A percentile compares a stretch with the other conserved stretches of the same genome.
Conservation (phyloP, 116 monocot genomes). For the Posidonia oceanica region DNA sequence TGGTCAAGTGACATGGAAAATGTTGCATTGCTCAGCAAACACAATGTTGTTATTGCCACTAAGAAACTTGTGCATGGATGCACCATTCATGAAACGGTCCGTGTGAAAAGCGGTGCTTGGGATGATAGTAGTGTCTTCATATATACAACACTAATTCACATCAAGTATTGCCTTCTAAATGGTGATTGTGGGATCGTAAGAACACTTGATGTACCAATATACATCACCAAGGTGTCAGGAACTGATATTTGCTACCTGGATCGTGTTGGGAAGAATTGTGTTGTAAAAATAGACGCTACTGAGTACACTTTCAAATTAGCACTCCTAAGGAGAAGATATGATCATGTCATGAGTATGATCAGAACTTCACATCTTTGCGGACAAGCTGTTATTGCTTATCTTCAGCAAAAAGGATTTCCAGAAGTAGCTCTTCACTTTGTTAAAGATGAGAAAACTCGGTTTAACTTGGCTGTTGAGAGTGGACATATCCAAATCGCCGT, state of each 20-base stretch:
- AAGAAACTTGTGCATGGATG: slow-evolving; percentile 81
- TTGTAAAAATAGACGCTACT: slow-evolving; percentile 72
- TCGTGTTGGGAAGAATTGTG: slow-evolving; percentile 66
- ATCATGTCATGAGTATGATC: slow-evolving; percentile 96
- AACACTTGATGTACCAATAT: slow-evolving; percentile 83
- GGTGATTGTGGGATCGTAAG: slow-evolving; percentile 86
- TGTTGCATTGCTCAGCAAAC: slow-evolving; percentile 83
- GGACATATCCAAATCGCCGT: slow-evolving; percentile 68
- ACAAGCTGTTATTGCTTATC: slow-evolving; percentile 88
- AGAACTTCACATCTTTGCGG: slow-evolving; percentile 76
- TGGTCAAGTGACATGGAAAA: slow-evolving; percentile 95
- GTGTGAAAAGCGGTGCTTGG: slow-evolving; percentile 96
- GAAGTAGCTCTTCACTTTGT: slow-evolving; percentile 97
- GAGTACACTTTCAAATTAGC: slow-evolving; percentile 96
- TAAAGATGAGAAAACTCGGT: slow-evolving; percentile 87
- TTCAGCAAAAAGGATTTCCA: slow-evolving; percentile 94
- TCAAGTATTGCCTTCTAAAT: slow-evolving; percentile 94
- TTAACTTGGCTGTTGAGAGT: slow-evolving; percentile 88
- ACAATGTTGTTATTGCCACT: slow-evolving; percentile 74
- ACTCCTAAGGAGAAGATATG: slow-evolving; percentile 62
- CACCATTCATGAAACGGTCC: slow-evolving; percentile 92
- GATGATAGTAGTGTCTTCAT: slow-evolving; percentile 93
- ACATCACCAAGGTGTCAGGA: slow-evolving; percentile 74
- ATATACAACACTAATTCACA: slow-evolving; percentile 87
- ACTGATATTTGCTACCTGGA: slow-evolving; percentile 72